A percentile compares a stretch with the other conserved stretches of the same genome.
These are phyloP conservation scores for Hygrophila difformis DNA, from an alignment of 257 asterid species.

Conservation along the genomic window DNA sequence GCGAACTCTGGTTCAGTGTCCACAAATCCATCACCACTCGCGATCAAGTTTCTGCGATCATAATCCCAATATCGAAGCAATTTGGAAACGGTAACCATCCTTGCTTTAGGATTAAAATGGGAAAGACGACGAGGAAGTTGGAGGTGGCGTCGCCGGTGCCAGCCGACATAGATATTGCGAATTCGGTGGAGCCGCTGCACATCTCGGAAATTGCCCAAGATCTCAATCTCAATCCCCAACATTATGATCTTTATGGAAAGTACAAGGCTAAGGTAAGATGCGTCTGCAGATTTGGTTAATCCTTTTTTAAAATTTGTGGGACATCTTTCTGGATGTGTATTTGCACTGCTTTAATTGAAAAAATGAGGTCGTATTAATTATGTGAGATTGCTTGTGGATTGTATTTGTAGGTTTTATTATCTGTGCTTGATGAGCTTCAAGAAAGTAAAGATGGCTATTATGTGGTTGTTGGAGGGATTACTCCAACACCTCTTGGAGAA, in stretches of 20 bases:
- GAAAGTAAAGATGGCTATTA: slow-evolving; percentile 71
- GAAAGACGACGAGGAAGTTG: slow-evolving; percentile 62
- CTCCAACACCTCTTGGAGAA: slow-evolving; percentile 99
- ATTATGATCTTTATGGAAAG: slow-evolving; percentile 88
- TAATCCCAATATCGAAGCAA: neutral
- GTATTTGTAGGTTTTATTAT: slow-evolving; percentile 58
- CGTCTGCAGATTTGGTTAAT: neutral
- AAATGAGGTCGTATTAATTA: neutral
- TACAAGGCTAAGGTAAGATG: slow-evolving; percentile 72
- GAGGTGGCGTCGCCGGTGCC: slow-evolving; percentile 82
- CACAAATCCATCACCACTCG: neutral
- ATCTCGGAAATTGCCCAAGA: slow-evolving; percentile 76
- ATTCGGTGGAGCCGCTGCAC: slow-evolving; percentile 77
- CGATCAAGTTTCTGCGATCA: neutral
- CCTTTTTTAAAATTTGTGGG: too few relatives aligned
- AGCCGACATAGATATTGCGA: slow-evolving; percentile 92
- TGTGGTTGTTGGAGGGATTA: slow-evolving; percentile 95
- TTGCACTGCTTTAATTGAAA: too few relatives aligned
- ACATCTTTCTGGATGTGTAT: neutral
- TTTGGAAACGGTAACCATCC: neutral
- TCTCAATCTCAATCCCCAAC: slow-evolving; percentile 51
- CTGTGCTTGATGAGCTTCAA: slow-evolving; percentile 64
- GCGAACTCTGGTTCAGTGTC: too few relatives aligned
- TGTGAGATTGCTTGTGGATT: slow-evolving; percentile 8
- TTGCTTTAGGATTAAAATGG: slow-evolving; percentile 28